These are phyloP conservation scores for Cytospora mali DNA, from an alignment of 2,329 filamentous ascomycete species.

Conservation along the genomic window DNA sequence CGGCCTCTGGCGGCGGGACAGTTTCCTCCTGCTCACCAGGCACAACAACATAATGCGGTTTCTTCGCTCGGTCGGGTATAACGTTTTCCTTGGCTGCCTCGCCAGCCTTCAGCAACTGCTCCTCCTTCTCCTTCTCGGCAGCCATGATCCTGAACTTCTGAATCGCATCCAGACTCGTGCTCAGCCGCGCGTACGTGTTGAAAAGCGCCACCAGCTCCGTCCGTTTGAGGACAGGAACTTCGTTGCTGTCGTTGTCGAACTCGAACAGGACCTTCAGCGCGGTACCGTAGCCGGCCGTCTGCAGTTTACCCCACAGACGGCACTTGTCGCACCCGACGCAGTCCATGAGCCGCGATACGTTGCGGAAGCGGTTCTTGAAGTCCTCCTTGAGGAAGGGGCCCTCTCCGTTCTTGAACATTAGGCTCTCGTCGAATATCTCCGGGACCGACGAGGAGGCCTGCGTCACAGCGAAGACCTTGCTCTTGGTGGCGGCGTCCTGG, in stretches of 20 bases:
- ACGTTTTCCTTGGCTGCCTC: conserved; percentile 26
- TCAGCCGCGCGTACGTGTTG: conserved; percentile 89
- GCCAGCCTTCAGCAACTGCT: conserved; percentile 32
- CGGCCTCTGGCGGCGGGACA: conserved; percentile 23
- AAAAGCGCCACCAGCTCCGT: conserved; percentile 93
- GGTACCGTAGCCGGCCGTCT: conserved; percentile 92
- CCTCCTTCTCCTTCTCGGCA: conserved; percentile 40
- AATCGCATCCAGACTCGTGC: conserved; percentile 76
- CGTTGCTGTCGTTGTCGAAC: conserved; percentile 69
- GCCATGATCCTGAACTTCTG: conserved; percentile 68
- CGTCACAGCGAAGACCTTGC: conserved; percentile 78
- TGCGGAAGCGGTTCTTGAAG: conserved; percentile 95
- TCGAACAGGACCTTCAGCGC: conserved; percentile 96
- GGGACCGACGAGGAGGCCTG: conserved; percentile 68
- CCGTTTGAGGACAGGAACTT: conserved; percentile 72
- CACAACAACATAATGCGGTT: conserved; percentile 46
- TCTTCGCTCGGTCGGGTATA: conserved; percentile 45
- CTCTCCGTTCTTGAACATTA: conserved; percentile 87
- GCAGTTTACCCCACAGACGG: conserved; percentile 94
- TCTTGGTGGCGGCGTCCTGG: conserved; percentile 78
- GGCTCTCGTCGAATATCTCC: conserved; percentile 88
- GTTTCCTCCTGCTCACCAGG: conserved; percentile 37
- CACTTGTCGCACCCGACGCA: conserved; percentile 99
- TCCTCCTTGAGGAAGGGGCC: conserved; percentile 87
- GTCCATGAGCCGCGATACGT: conserved; percentile 96